These are phyloP conservation scores for Epichloe uncinata DNA, from an alignment of 2,329 filamentous ascomycete species.

Conservation along the genomic window DNA sequence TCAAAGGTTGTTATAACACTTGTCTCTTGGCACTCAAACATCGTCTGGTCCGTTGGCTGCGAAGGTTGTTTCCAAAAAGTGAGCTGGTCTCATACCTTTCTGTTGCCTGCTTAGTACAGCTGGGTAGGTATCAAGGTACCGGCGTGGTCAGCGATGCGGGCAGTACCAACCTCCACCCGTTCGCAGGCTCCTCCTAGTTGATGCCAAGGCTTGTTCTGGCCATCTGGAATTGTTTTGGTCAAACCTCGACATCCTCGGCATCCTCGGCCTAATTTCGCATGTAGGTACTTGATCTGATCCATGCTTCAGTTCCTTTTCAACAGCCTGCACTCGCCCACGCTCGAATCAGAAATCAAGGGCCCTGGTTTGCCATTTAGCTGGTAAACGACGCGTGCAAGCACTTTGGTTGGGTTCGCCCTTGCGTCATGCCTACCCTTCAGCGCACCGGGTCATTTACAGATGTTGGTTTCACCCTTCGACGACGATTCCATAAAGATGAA, in stretches of 20 bases:
- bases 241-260: neutral
- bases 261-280: neutral
- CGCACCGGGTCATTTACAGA: conserved; percentile 42
- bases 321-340: neutral
- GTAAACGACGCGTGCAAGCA: neutral
- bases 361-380: too few relatives aligned
- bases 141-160: too few relatives aligned
- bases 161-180: too few relatives aligned
- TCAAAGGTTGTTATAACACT: too few relatives aligned
- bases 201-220: neutral
- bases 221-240: neutral
- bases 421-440: conserved; percentile 27
- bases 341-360: neutral
- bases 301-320: neutral
- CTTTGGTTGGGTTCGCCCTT: neutral
- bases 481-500: conserved; percentile 58
- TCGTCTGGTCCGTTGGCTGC: too few relatives aligned
- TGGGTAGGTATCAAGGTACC: too few relatives aligned
- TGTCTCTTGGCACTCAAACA: too few relatives aligned
- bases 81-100: too few relatives aligned
- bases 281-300: neutral
- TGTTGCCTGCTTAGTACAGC: too few relatives aligned
- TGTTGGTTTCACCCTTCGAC: conserved; percentile 59
- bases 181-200: too few relatives aligned
- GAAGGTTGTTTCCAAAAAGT: too few relatives aligned